Conservation (phyloP, 1,284 basidiomycete species). For the Ustilago xerochloae region DNA sequence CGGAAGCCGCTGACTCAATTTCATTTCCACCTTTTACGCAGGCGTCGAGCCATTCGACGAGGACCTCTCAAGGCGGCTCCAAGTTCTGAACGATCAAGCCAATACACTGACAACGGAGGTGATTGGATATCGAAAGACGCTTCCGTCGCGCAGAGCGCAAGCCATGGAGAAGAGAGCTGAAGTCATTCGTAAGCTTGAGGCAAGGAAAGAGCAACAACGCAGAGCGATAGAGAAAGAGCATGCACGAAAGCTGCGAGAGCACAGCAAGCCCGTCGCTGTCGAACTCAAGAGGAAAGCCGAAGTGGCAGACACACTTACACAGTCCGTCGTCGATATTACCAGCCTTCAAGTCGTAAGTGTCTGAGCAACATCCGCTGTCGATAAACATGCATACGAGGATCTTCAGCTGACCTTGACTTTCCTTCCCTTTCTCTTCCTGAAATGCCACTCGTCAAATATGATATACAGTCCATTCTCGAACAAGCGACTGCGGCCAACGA, state of each 20-base stretch:
- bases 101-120: constrained; percentile 45
- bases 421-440: not conserved
- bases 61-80: constrained; percentile 34
- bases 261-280: constrained; percentile 23
- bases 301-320: constrained; percentile 35
- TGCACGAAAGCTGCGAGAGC: constrained; percentile 17
- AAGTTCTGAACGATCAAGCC: constrained; percentile 38
- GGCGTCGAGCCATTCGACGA: constrained; percentile 47
- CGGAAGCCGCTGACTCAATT: not conserved
- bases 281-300: constrained; percentile 46
- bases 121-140: constrained; percentile 35
- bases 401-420: not conserved
- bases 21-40: not conserved
- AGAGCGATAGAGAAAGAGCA: constrained; percentile 27
- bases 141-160: constrained; percentile 36
- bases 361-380: no score
- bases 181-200: constrained; percentile 37
- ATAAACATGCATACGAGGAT: no score
- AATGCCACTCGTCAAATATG: no score
- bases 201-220: constrained; percentile 42
- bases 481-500: constrained; percentile 48
- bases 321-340: constrained; percentile 42
- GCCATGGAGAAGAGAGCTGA: constrained; percentile 41
- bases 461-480: constrained; percentile 41
- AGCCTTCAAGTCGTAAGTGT: constrained; percentile 43